Base-by-base conservation (phyloP, 495 filamentous ascomycete species). In the Jackrogersella multiformis region DNA sequence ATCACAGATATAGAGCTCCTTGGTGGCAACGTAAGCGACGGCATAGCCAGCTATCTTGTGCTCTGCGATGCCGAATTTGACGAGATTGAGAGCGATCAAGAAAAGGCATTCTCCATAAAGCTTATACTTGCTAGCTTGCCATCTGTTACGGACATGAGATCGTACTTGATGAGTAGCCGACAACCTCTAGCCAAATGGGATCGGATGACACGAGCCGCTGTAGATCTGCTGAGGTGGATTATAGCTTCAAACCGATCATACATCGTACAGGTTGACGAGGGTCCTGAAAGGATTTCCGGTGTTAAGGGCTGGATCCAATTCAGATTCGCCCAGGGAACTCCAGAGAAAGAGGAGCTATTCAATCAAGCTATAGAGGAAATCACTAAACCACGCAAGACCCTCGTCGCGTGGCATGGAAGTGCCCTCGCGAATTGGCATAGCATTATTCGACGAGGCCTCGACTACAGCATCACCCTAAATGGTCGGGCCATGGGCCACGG, bases 321-420 rank as follows among this genome's bases (percentile, higher is more conserved):
- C 70, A 84, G 91, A 35, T 91, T 97, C 61, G 88, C 90, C 0
- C 94, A 96, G 81, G 94, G 94, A 12, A 89, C 93, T 1, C 92
- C 92, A 0, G 94, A 97, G 73, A 97, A 94, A 72, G 94, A 98
- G 70, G 81, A 89, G 36, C 84, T 87, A n/a, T 97, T 98, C 73
- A 76, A 89, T 3, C 73, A 85, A 21, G 85, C 88, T 5, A 82
- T 97, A 0, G 79, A 83, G 20, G 73, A 81, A 4, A 76, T 84
- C 2, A 75, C 81, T 0, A 39, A 54, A 2, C 42, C 59, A 3
- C 59, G 35, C 3, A 71, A 66, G 18, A 70, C 72, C 8, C 54
- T 74, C 2, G 15, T 73, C 32, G 72, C 69, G 20, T 74, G 72
- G 72, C 72, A 74, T 74, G 94, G 94, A 3, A 96, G 92, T 69